Conservation (phyloP, 169 alveolate species). For the Babesia ovis region DNA sequence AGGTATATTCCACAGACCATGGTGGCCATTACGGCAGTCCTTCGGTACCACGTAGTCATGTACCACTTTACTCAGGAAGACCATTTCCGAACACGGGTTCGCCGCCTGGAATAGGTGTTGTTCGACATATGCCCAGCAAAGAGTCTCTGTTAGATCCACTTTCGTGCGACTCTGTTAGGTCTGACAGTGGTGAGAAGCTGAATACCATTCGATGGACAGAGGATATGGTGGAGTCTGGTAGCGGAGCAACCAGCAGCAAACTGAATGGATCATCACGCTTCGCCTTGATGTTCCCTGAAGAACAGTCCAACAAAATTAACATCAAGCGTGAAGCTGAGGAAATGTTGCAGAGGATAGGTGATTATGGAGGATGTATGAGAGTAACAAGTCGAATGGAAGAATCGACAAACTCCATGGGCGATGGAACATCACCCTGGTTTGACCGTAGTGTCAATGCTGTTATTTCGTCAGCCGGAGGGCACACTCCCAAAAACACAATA, state of each 20-base stretch:
- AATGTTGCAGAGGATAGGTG: background rate
- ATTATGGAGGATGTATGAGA: background rate
- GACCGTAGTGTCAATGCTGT: background rate
- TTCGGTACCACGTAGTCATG: background rate
- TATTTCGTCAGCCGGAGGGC: background rate
- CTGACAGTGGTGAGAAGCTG: background rate
- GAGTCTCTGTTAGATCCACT: background rate
- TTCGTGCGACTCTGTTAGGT: background rate
- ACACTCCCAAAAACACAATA: background rate
- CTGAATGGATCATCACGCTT: background rate
- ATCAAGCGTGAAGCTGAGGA: background rate
- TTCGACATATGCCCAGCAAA: background rate
- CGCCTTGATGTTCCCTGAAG: background rate
- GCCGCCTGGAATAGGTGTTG: background rate
- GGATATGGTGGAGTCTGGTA: background rate
- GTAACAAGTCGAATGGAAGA: background rate
- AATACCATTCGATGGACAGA: slow-evolving; percentile 7
- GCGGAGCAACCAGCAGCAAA: background rate
- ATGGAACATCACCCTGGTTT: slow-evolving; percentile 5
- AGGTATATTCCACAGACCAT: background rate
- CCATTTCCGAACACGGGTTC: background rate
- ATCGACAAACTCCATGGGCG: background rate
- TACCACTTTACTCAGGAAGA: background rate
- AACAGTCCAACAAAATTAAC: background rate
- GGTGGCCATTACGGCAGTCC: background rate